phyloP scores from a whole-genome alignment of 306 rosid species.

The Inga laurina region DNA sequence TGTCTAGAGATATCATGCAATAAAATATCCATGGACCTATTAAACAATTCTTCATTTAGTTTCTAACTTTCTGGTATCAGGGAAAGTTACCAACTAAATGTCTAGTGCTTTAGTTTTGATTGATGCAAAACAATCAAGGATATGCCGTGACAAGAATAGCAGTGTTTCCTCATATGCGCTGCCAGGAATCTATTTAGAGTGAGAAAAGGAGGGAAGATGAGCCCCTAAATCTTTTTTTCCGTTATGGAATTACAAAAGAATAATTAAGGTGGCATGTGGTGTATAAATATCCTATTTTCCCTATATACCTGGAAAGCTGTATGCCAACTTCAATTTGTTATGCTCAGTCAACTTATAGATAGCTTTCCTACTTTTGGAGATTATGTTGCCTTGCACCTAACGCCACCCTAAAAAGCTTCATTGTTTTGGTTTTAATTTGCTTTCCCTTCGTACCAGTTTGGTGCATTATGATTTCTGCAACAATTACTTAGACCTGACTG shows the following conservation, averaged over 20 bases:
- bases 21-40: not conserved
- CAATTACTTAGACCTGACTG: slow-evolving; percentile 4
- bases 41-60: slow-evolving; percentile 11
- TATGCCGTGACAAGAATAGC: not conserved
- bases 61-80: not conserved
- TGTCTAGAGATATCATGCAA: not conserved
- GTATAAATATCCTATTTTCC: not conserved
- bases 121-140: not conserved
- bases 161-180: not conserved
- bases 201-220: not conserved
- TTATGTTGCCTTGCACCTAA: not conserved
- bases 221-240: not conserved
- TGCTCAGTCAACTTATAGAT: not conserved
- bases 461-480: not conserved
- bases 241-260: not conserved
- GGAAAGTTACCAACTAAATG: slow-evolving; percentile 1
- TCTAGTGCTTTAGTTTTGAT: not conserved
- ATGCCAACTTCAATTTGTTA: not conserved
- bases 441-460: not conserved
- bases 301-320: not conserved
- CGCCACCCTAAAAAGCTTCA: not conserved
- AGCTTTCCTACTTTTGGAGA: not conserved
- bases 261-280: not conserved
- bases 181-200: not conserved
- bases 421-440: not conserved